These are phyloP conservation scores for Fusarium lyarnte DNA, from an alignment of 2,329 filamentous ascomycete genomes.

Conservation along the genomic window DNA sequence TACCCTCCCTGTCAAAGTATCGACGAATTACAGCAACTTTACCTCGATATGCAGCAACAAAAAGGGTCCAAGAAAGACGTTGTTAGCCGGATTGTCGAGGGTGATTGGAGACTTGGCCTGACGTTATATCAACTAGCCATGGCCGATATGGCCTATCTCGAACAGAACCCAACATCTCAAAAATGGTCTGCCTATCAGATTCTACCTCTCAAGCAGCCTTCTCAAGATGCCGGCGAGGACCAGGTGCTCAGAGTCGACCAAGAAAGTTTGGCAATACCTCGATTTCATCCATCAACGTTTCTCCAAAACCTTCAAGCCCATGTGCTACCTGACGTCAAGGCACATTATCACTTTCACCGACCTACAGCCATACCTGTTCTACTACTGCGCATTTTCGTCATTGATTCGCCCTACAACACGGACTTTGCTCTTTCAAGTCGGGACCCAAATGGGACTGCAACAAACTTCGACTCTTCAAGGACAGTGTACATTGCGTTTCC, in stretches of 20 bases:
- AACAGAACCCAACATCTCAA: conserved; percentile 71
- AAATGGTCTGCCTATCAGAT: conserved; percentile 73
- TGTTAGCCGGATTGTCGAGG: conserved; percentile 70
- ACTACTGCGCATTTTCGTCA: conserved; percentile 79
- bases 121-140: conserved; percentile 74
- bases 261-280: conserved; percentile 65
- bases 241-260: conserved; percentile 55
- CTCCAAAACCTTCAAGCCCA: conserved; percentile 78
- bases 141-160: conserved; percentile 73
- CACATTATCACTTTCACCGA: conserved; percentile 83
- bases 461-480: conserved; percentile 70
- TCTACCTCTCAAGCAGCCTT: conserved; percentile 58
- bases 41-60: conserved; percentile 66
- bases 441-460: conserved; percentile 45
- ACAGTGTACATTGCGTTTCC: conserved; percentile 86
- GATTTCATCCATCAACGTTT: conserved; percentile 84
- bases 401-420: conserved; percentile 83
- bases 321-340: conserved; percentile 81
- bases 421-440: conserved; percentile 56
- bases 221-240: conserved; percentile 51
- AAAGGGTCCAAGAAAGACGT: conserved; percentile 72
- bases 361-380: conserved; percentile 74
- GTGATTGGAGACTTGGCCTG: conserved; percentile 74
- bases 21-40: conserved; percentile 72
- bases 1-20: conserved; percentile 75